These are phyloP conservation scores for Lobosporangium transversale DNA, from an alignment of 192 early-diverging fungal genomes.

Conservation along the genomic window DNA sequence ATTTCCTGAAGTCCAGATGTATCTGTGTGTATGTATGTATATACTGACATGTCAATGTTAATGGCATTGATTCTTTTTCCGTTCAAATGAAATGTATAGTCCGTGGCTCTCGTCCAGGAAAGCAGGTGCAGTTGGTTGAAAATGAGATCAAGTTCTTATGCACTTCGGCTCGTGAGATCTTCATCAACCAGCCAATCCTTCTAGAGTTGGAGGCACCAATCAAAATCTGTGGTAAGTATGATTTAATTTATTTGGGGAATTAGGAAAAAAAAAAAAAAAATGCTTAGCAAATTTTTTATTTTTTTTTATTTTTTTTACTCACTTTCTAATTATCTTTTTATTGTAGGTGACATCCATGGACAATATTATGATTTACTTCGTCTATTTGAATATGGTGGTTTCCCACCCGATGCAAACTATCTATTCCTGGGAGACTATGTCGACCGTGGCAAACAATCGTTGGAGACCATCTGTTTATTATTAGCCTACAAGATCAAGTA, in stretches of 20 bases:
- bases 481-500: conserved; percentile 99
- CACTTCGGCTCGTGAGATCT: conserved; percentile 92
- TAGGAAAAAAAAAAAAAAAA: background rate
- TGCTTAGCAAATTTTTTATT: background rate
- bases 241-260: background rate
- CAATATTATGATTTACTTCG: conserved; percentile 98
- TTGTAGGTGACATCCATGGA: conserved; percentile 81
- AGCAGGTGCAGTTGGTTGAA: conserved; percentile 95
- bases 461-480: conserved; percentile 96
- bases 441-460: conserved; percentile 95
- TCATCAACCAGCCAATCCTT: conserved; percentile 92
- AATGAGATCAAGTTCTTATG: conserved; percentile 96
- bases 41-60: background rate
- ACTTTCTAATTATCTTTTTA: background rate
- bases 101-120: conserved; percentile 92
- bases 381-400: conserved; percentile 95
- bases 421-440: conserved; percentile 98
- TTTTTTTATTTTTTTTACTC: background rate
- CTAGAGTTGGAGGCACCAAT: conserved; percentile 95
- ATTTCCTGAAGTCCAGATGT: too few relatives aligned
- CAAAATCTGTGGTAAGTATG: conserved; percentile 96
- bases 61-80: background rate
- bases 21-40: background rate
- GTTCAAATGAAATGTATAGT: conserved; percentile 63
- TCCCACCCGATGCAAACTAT: conserved; percentile 96